Conservation (phyloP, 2,329 filamentous ascomycete species). For the Neurospora crassa region DNA sequence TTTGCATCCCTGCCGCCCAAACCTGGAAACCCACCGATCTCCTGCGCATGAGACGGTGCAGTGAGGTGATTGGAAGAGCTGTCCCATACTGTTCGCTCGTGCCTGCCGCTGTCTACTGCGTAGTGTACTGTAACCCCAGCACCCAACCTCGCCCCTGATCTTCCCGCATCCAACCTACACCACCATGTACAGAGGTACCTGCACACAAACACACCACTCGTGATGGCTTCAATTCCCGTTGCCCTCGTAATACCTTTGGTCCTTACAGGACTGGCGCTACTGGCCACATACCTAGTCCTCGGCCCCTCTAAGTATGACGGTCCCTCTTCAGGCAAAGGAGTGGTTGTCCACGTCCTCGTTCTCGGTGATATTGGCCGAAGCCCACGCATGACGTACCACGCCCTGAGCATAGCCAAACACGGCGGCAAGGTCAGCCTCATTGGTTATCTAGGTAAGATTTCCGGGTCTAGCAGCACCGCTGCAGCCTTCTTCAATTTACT, state of each 20-base stretch:
- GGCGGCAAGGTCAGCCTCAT: constrained; percentile 75
- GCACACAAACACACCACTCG: background rate
- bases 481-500: background rate
- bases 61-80: background rate
- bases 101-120: constrained; percentile 2
- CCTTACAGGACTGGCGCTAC: background rate
- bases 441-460: constrained; percentile 64
- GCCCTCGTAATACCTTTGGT: background rate
- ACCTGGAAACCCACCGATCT: background rate
- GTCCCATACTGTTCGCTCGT: background rate
- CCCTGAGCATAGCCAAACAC: constrained; percentile 77
- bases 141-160: background rate
- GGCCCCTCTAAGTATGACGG: constrained; percentile 11
- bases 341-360: constrained; percentile 68
- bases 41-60: background rate
- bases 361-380: constrained; percentile 92
- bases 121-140: constrained; percentile 3
- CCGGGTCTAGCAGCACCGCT: background rate
- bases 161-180: constrained; percentile 2
- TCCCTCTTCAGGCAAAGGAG: constrained; percentile 9
- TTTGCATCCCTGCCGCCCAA: background rate
- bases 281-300: constrained; percentile 14
- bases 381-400: constrained; percentile 98
- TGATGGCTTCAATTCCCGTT: background rate
- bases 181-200: background rate